These are phyloP conservation scores for Thozetella sp. DNA, from an alignment of 495 filamentous ascomycete genomes.

Conservation along the genomic window DNA sequence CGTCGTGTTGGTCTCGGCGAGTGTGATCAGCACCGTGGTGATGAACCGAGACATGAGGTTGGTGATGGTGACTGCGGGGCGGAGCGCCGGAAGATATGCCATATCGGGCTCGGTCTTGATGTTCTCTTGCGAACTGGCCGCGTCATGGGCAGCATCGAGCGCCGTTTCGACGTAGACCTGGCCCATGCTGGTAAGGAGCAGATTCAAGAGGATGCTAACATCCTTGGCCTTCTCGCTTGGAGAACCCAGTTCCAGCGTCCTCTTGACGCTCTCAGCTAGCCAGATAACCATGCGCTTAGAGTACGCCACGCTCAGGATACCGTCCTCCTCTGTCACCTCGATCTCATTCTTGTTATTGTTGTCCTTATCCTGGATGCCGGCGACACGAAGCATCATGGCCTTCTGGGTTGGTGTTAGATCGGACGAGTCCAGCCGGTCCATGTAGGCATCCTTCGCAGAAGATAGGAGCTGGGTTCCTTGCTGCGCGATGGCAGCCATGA, in stretches of 20 bases:
- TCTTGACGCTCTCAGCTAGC: constrained; percentile 94
- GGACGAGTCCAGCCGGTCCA: constrained; percentile 80
- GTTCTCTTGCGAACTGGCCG: constrained; percentile 72
- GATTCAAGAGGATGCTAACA: constrained; percentile 80
- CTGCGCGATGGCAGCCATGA: constrained; percentile 87
- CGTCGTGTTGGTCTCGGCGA: constrained; percentile 86
- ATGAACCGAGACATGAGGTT: constrained; percentile 92
- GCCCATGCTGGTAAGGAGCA: constrained; percentile 87
- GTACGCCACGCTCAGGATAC: constrained; percentile 76
- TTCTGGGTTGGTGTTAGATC: constrained; percentile 85
- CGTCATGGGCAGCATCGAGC: constrained; percentile 82
- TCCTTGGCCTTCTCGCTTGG: constrained; percentile 92
- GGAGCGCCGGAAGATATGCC: constrained; percentile 75
- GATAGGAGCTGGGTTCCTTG: constrained; percentile 81
- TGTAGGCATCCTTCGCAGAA: constrained; percentile 81
- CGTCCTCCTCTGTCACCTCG: constrained; percentile 88
- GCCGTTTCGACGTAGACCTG: constrained; percentile 94
- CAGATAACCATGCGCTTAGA: constrained; percentile 97
- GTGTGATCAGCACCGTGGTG: constrained; percentile 84
- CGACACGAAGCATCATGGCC: constrained; percentile 81
- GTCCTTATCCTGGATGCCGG: constrained; percentile 64
- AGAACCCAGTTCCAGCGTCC: constrained; percentile 85
- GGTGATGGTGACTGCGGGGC: constrained; percentile 82
- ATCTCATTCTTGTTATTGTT: constrained; percentile 70
- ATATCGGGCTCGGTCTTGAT: constrained; percentile 86